Evolutionary conservation across 345 rosid species (phyloP), one percentile per base, ranked within the genome.

Genomic region (Pseudoturritis turrita): DNA sequence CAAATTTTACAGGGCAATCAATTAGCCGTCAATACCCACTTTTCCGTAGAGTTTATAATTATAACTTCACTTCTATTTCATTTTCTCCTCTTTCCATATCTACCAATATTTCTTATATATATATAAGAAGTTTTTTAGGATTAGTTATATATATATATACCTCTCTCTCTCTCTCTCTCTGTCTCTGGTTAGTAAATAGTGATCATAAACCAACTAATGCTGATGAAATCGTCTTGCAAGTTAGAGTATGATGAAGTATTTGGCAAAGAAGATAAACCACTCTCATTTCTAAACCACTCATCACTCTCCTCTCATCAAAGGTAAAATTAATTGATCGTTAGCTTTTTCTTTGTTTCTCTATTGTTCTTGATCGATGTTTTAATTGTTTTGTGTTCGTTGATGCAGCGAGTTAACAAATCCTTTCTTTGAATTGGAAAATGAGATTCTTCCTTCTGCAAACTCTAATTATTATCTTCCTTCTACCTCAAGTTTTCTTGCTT

Each of bases 21-120:
- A 47, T 70, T 46, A 70, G 66, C 74, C 66, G 66, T 58, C 58
- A 36, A 46, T 58, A 35, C 39, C 19, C 50, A 35, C 74, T 35
- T 45, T 25, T 58, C 49, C 26, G 26, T 46, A 70, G 39, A 46
- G 13, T 40, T 35, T 33, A 33, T 33, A 33, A 33, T 57, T 28
- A 40, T 26, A 18, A 67, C 49, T 54, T 29, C 19, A 29, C 22
- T 68, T 68, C 0, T 28, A 21, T 28, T 3, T 68, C 0, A 28
- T 21, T 28, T 3, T 17, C 26, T 55, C 29, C 43, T 55, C 31
- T 54, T 67, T 33, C 57, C 69, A 64, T 19, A 47, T 13, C 31
- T 18, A 37, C 31, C 31, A 29, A 3, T 43, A 68, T n/a, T n/a
- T n/a, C n/a, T n/a, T 41, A 41, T 50, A 25, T 51, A 47, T 7